phyloP scores from a whole-genome alignment of 768 basidiomycete genomes.

The Xerocomellus amylosporus region DNA sequence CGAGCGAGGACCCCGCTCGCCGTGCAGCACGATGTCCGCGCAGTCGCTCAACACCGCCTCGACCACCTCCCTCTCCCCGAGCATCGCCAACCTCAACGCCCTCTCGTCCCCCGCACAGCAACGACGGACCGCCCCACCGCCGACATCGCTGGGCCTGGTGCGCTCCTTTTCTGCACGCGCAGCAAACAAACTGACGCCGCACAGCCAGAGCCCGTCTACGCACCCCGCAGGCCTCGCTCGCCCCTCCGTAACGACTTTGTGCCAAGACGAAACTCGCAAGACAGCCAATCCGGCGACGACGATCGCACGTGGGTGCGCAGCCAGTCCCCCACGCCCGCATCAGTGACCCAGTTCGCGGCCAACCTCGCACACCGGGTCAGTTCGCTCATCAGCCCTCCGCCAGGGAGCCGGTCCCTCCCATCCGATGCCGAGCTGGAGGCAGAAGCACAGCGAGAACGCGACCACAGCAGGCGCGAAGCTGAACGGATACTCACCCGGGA shows the following conservation, averaged over 20 bases:
- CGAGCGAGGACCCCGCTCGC: constrained; percentile 25
- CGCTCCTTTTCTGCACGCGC: background rate
- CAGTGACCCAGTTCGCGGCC: constrained; percentile 70
- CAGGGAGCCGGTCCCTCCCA: constrained; percentile 45
- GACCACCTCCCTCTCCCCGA: constrained; percentile 33
- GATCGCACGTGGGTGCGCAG: constrained; percentile 32
- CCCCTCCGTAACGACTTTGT: constrained; percentile 66
- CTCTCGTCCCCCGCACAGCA: constrained; percentile 32
- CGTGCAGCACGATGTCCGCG: constrained; percentile 24
- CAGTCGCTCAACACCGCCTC: constrained; percentile 33
- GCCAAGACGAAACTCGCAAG: constrained; percentile 48
- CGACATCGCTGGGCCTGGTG: constrained; percentile 43
- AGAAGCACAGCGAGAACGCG: constrained; percentile 74
- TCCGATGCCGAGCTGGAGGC: constrained; percentile 81
- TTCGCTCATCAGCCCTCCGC: constrained; percentile 56
- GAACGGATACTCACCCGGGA: constrained; percentile 73
- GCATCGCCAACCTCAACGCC: constrained; percentile 34
- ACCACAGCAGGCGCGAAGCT: constrained; percentile 71
- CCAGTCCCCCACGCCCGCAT: constrained; percentile 60
- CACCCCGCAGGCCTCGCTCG: constrained; percentile 55
- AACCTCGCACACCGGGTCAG: constrained; percentile 75
- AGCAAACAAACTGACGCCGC: constrained; percentile 1
- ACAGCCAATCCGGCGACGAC: constrained; percentile 44
- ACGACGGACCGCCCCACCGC: constrained; percentile 40
- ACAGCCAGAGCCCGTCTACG: constrained; percentile 47